Evolutionary conservation across 2,329 filamentous ascomycete genomes (phyloP).

Genomic region (Fusarium proliferatum): DNA sequence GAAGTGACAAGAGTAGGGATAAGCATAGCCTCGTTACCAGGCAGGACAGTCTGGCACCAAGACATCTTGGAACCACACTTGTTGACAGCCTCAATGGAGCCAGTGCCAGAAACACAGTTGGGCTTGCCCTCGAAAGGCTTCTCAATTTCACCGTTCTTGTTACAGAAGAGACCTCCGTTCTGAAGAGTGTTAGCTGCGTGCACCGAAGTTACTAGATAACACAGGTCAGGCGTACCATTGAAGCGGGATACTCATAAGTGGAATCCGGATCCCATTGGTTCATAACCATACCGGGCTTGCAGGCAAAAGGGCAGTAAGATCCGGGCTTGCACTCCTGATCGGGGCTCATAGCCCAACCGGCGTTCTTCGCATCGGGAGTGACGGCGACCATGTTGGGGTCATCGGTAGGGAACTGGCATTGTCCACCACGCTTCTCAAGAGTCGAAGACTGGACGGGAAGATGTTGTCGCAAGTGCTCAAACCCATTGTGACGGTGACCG

Average conservation of each 20-base stretch:
- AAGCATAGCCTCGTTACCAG: conserved; percentile 84
- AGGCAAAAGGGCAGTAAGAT: conserved; percentile 81
- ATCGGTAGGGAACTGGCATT: conserved; percentile 72
- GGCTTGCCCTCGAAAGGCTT: conserved; percentile 76
- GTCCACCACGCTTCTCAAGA: conserved; percentile 63
- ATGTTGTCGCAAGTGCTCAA: conserved; percentile 52
- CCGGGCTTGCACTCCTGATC: conserved; percentile 75
- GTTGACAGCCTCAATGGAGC: conserved; percentile 73
- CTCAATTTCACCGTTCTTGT: conserved; percentile 70
- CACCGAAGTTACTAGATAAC: background rate
- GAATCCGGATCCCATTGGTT: conserved; percentile 81
- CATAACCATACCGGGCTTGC: conserved; percentile 79
- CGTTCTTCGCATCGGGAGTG: conserved; percentile 72
- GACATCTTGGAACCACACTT: conserved; percentile 71
- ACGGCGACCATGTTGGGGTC: conserved; percentile 75
- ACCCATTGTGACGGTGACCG: conserved; percentile 49
- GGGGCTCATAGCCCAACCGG: conserved; percentile 83
- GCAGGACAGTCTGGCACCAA: conserved; percentile 83
- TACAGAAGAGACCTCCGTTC: conserved; percentile 81
- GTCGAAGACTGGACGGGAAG: conserved; percentile 36
- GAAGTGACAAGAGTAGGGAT: conserved; percentile 77
- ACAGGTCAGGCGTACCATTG: conserved; percentile 68
- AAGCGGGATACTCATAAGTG: conserved; percentile 74
- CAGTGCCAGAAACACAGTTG: conserved; percentile 77
- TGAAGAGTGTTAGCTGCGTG: conserved; percentile 47